Evolutionary conservation across 305 asterid species (phyloP).

Genomic region (Solanum aculeatissimum): DNA sequence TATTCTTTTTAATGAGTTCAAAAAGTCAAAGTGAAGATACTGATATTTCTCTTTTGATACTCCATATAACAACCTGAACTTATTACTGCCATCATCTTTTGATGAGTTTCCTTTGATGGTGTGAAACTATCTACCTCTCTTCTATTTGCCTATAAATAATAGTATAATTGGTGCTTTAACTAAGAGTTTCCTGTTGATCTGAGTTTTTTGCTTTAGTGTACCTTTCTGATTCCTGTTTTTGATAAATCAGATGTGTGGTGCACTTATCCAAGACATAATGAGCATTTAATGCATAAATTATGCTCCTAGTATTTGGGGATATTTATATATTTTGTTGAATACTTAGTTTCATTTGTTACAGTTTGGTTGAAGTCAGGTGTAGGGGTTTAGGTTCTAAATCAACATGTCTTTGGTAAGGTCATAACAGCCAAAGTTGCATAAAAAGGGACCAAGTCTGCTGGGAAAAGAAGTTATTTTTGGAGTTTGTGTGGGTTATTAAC

Average conservation of each 20-base stretch:
- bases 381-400: neutral
- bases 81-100: neutral
- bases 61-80: too few species aligned
- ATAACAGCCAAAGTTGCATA: neutral
- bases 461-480: neutral
- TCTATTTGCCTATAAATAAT: neutral
- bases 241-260: neutral
- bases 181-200: neutral
- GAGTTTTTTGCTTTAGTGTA: neutral
- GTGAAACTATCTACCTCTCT: neutral
- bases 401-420: neutral
- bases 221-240: neutral
- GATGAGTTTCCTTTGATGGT: neutral
- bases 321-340: neutral
- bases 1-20: neutral
- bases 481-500: neutral
- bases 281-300: neutral
- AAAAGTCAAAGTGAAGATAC: neutral
- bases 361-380: neutral
- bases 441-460: neutral
- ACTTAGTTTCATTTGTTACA: neutral
- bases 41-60: neutral
- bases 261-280: neutral
- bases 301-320: neutral
- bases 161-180: neutral